Evolutionary conservation across 1,284 basidiomycete genomes (phyloP).

Genomic region (Kwoniella shivajii): DNA sequence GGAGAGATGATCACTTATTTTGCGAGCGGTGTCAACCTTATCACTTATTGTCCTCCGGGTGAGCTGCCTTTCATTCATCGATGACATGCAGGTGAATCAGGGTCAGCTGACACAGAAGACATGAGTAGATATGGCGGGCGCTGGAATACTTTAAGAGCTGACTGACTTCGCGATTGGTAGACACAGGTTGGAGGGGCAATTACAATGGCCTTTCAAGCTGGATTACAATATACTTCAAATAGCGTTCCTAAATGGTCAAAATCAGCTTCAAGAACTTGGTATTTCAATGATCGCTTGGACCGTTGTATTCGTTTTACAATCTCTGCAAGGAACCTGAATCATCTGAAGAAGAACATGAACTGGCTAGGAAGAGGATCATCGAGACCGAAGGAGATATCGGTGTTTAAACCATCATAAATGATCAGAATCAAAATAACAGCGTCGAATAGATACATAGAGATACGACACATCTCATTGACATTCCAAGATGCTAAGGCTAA

Average conservation of each 20-base stretch:
- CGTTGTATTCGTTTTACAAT: constrained; percentile 23
- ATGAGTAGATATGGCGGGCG: constrained; percentile 39
- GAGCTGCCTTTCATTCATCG: no score
- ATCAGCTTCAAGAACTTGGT: constrained; percentile 32
- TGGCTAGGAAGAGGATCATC: constrained; percentile 31
- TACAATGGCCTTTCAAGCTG: constrained; percentile 45
- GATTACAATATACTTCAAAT: constrained; percentile 30
- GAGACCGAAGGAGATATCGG: constrained; percentile 7
- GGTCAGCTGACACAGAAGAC: no score
- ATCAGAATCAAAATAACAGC: no score
- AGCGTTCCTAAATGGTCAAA: constrained; percentile 36
- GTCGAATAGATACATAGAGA: no score
- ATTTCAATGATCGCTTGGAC: constrained; percentile 38
- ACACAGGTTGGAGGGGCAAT: constrained; percentile 40
- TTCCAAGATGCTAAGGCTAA: no score
- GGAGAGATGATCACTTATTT: constrained; percentile 31
- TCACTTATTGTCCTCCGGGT: constrained; percentile 33
- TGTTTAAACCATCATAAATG: neutral
- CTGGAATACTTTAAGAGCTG: neutral
- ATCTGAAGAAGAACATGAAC: constrained; percentile 35
- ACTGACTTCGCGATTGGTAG: neutral
- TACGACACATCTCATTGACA: no score
- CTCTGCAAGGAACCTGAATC: constrained; percentile 32
- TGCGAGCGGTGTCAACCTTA: constrained; percentile 28
- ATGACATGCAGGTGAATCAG: no score